These are phyloP conservation scores for Cyclotella atomus DNA, from an alignment of 108 stramenopile genomes.

Conservation along the genomic window DNA sequence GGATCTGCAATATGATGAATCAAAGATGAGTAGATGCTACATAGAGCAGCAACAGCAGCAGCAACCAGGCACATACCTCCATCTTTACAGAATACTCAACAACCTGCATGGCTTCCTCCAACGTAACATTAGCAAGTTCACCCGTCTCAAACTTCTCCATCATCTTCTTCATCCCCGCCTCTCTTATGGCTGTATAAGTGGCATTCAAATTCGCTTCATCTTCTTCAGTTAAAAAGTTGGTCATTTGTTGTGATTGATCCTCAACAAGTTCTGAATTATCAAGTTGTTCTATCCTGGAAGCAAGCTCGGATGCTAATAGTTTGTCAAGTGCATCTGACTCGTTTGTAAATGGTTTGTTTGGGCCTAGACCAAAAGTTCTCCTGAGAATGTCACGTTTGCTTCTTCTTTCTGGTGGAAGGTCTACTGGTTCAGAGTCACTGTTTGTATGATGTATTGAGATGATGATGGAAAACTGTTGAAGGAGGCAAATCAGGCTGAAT, in stretches of 20 bases:
- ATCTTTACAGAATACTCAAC: slow-evolving; percentile 10
- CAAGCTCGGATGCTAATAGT: not conserved
- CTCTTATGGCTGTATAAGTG: not conserved
- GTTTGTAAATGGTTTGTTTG: not conserved
- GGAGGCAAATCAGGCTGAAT: not conserved
- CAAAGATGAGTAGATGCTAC: not conserved
- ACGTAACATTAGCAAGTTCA: not conserved
- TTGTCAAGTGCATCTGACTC: not conserved
- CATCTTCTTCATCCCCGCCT: not conserved
- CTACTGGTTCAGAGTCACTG: not conserved
- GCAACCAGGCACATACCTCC: not conserved
- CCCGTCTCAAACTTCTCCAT: not conserved
- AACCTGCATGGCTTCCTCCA: slow-evolving; percentile 9
- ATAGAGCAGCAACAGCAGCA: too few species aligned
- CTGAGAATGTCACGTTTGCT: slow-evolving; percentile 33
- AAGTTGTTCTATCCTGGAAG: not conserved
- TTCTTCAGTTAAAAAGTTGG: not conserved
- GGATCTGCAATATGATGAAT: not conserved
- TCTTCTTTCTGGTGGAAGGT: slow-evolving; percentile 3
- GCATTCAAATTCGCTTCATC: slow-evolving; percentile 3
- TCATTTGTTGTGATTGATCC: not conserved
- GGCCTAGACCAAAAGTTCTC: slow-evolving; percentile 10
- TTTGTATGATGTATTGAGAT: not conserved
- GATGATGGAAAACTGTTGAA: not conserved
- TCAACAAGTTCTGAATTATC: not conserved